Conservation (phyloP, 2,329 filamentous ascomycete species). For the Aspergillus piperis region DNA sequence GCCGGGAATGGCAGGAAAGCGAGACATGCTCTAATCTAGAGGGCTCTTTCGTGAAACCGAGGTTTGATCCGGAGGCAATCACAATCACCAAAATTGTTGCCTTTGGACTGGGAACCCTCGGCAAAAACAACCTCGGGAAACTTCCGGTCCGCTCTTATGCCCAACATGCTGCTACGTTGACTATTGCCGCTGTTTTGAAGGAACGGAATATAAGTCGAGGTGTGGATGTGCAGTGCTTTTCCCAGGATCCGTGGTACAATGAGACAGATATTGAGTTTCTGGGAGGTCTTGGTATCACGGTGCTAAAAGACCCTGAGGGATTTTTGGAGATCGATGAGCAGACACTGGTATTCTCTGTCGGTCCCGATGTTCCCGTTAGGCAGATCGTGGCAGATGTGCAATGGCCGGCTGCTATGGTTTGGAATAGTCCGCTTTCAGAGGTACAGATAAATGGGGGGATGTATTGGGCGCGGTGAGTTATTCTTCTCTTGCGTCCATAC, state of each 20-base stretch:
- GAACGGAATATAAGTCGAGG: slow-evolving; percentile 7
- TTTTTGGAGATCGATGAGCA: slow-evolving; percentile 42
- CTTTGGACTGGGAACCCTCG: slow-evolving; percentile 26
- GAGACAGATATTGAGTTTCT: slow-evolving; percentile 22
- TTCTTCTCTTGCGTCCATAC: background rate
- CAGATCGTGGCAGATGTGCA: slow-evolving; percentile 44
- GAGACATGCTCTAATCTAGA: slow-evolving; percentile 19
- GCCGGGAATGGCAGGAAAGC: slow-evolving; percentile 23
- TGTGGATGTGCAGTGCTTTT: slow-evolving; percentile 23
- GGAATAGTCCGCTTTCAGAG: slow-evolving; percentile 23
- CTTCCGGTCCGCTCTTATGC: slow-evolving; percentile 14
- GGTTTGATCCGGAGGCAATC: background rate
- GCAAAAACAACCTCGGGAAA: slow-evolving; percentile 3
- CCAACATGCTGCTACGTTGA: slow-evolving; percentile 31
- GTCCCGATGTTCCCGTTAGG: slow-evolving; percentile 37
- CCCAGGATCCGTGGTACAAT: slow-evolving; percentile 33
- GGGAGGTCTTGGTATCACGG: slow-evolving; percentile 19
- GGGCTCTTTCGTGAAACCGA: slow-evolving; percentile 13
- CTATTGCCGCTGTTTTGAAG: slow-evolving; percentile 20
- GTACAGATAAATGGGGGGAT: slow-evolving; percentile 15
- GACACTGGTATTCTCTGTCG: slow-evolving; percentile 41
- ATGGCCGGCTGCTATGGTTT: slow-evolving; percentile 36
- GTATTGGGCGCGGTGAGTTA: slow-evolving; percentile 21
- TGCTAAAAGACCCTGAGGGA: slow-evolving; percentile 34
- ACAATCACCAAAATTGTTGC: slow-evolving; percentile 28